Evolutionary conservation across 2,329 filamentous ascomycete genomes (phyloP).

Genomic region (Monilinia aucupariae): DNA sequence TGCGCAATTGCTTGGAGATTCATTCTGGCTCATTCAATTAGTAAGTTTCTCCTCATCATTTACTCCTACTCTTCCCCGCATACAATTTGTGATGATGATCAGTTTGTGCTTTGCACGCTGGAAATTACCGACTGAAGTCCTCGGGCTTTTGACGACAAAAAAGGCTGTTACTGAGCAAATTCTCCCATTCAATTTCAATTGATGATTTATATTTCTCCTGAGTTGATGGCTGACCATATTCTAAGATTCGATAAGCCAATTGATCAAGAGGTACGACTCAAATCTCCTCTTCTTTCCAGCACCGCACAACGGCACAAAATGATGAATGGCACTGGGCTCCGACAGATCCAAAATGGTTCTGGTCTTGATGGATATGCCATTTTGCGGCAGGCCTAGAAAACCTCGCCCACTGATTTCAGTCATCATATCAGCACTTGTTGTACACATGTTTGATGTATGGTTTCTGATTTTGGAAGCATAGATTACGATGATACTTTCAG

Average conservation of each 20-base stretch:
- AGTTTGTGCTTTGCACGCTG: conserved; percentile 52
- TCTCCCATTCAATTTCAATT: background rate
- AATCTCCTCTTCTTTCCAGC: conserved; percentile 1
- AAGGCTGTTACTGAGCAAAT: conserved; percentile 76
- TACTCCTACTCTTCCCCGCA: background rate
- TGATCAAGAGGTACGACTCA: conserved; percentile 21
- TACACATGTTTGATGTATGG: conserved; percentile 8
- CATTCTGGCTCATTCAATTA: background rate
- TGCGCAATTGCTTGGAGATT: background rate
- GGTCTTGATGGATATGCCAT: conserved; percentile 76
- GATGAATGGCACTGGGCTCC: conserved; percentile 99
- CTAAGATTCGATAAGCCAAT: background rate
- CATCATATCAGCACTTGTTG: conserved; percentile 1
- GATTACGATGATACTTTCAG: background rate
- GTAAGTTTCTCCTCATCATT: background rate
- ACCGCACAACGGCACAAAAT: conserved; percentile 38
- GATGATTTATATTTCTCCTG: background rate
- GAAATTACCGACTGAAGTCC: conserved; percentile 92
- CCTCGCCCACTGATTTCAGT: conserved; percentile 84
- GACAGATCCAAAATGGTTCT: conserved; percentile 47
- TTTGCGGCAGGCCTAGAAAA: conserved; percentile 99
- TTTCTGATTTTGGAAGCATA: conserved; percentile 13
- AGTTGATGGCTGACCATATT: conserved; percentile 14
- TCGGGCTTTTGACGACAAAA: conserved; percentile 67
- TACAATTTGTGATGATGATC: conserved; percentile 34